These are phyloP conservation scores for Lactarius evosmus DNA, from an alignment of 768 basidiomycete species.

Conservation along the genomic window DNA sequence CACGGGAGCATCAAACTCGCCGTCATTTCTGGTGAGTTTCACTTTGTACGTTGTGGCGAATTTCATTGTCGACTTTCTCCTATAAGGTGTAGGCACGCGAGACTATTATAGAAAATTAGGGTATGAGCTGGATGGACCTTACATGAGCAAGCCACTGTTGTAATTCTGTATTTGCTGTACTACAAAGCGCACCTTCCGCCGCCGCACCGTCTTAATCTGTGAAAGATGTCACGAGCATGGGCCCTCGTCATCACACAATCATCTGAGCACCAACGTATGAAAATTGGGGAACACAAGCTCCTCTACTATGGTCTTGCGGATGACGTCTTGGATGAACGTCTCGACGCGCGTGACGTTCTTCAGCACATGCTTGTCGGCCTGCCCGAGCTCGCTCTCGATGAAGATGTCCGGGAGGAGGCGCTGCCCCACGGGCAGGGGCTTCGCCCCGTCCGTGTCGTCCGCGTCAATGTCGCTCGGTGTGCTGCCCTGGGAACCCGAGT, in stretches of 20 bases:
- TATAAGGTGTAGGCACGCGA: constrained; percentile 85
- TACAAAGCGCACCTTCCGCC: constrained; percentile 2
- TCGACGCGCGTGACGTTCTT: constrained; percentile 96
- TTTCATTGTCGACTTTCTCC: not conserved
- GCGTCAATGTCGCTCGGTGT: constrained; percentile 65
- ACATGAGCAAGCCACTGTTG: constrained; percentile 85
- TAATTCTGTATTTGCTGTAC: constrained; percentile 17
- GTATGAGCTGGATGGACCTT: constrained; percentile 93
- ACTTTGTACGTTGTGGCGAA: not conserved
- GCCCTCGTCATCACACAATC: not conserved
- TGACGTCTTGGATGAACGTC: constrained; percentile 91
- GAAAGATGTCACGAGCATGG: not conserved
- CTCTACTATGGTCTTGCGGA: constrained; percentile 92
- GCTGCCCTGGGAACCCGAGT: constrained; percentile 39
- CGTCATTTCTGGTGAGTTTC: constrained; percentile 83
- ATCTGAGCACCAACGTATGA: constrained; percentile 54
- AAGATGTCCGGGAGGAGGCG: constrained; percentile 80
- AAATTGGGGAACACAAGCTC: constrained; percentile 97
- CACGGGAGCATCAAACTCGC: constrained; percentile 94
- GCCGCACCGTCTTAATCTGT: not conserved
- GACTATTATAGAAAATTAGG: constrained; percentile 95
- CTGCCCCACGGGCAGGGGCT: constrained; percentile 76
- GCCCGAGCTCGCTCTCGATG: constrained; percentile 96
- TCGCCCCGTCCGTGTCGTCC: constrained; percentile 49
- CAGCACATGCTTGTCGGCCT: constrained; percentile 90